Evolutionary conservation across 2,329 filamentous ascomycete genomes (phyloP).

Genomic region (Talaromyces rugulosus): DNA sequence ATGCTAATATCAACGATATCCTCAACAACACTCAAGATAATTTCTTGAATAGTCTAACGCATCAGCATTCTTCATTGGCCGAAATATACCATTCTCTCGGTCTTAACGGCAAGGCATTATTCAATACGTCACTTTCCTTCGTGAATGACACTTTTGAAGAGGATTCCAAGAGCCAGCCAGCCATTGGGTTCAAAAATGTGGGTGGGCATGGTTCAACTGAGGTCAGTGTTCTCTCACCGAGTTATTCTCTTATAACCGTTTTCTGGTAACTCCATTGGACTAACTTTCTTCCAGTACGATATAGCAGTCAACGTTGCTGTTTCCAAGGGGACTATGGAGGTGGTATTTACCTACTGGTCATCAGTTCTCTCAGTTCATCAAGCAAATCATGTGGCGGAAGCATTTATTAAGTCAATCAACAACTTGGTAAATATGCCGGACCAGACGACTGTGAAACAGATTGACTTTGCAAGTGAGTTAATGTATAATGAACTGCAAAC

Average conservation of each 20-base stretch:
- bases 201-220: neutral
- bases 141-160: neutral
- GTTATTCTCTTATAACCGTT: neutral
- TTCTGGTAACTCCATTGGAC: too few relatives aligned
- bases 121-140: conserved; percentile 4
- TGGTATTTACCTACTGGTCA: neutral
- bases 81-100: conserved; percentile 1
- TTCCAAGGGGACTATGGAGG: neutral
- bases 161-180: neutral
- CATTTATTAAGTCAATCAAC: conserved; percentile 2
- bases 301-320: neutral
- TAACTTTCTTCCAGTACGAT: conserved; percentile 1
- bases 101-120: neutral
- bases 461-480: conserved; percentile 1
- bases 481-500: neutral
- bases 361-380: neutral
- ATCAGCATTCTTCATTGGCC: conserved; percentile 3
- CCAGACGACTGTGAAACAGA: neutral
- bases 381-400: neutral
- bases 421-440: neutral
- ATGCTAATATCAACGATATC: neutral
- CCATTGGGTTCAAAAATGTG: neutral
- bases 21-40: neutral
- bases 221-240: neutral
- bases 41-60: neutral